A percentile compares a stretch with the other conserved stretches of the same genome.
These are phyloP conservation scores for Pestalotiopsis sp. DNA, from an alignment of 2,329 filamentous ascomycete species.

Conservation along the genomic window DNA sequence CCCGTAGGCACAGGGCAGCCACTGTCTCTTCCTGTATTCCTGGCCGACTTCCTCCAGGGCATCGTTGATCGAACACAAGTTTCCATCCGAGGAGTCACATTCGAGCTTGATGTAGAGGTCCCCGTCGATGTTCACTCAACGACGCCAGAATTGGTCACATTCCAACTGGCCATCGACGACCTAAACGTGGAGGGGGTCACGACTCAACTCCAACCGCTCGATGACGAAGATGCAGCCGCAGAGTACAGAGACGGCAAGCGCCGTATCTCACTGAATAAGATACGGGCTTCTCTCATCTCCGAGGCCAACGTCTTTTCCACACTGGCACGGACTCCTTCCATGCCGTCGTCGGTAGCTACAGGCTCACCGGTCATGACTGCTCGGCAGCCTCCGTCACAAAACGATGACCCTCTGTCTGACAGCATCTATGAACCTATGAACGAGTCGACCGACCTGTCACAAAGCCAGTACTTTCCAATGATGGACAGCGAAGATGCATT, in stretches of 20 bases:
- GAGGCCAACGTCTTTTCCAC: conserved; percentile 66
- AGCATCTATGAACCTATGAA: conserved; percentile 27
- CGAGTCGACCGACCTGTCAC: conserved; percentile 32
- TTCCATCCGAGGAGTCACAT: conserved; percentile 62
- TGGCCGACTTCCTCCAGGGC: conserved; percentile 72
- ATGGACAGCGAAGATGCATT: conserved; percentile 58
- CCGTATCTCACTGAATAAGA: conserved; percentile 61
- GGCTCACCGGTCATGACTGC: conserved; percentile 41
- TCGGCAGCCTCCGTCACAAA: conserved; percentile 24
- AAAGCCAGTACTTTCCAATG: conserved; percentile 33
- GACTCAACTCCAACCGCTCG: conserved; percentile 26
- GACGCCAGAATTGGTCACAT: conserved; percentile 55
- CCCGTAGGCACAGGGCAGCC: conserved; percentile 69
- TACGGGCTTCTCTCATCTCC: conserved; percentile 66
- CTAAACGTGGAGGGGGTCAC: conserved; percentile 70
- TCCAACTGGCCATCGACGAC: conserved; percentile 64
- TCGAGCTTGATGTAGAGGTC: conserved; percentile 65
- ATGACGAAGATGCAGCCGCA: conserved; percentile 31
- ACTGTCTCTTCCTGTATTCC: conserved; percentile 67
- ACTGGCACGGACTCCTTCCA: conserved; percentile 56
- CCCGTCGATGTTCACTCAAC: conserved; percentile 48
- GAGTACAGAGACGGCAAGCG: conserved; percentile 64
- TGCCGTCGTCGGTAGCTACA: conserved; percentile 56
- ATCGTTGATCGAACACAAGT: conserved; percentile 72
- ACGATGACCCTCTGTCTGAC: conserved; percentile 20